Evolutionary conservation across 106 monocot species (phyloP), one percentile per base, ranked within the genome.

Genomic region (Acorus gramineus): DNA sequence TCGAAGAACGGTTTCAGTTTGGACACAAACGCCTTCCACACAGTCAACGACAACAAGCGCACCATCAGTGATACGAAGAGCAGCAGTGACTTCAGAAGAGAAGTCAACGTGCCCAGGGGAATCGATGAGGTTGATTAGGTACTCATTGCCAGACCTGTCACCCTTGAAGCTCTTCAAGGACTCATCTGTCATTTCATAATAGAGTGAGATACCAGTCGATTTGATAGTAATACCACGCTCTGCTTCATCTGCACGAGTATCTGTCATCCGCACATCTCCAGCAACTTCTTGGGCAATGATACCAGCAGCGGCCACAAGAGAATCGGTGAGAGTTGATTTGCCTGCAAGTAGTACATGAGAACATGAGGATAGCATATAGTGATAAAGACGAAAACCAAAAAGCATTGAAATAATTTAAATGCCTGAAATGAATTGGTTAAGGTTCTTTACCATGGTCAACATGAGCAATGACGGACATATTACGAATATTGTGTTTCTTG

Each of bases 211-310:
- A 3, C 77, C 77, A 59, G 77, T 77, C 1, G 77, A 77, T 44
- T 80, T 80, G 52, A 80, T 80, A 44, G 80, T 80, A n/a, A 80
- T 74, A 28, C 80, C 80, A 67, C 80, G 80, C 14, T 80, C 80
- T 7, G 80, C 80, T 62, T 80, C 80, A 67, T 80, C 80, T 8
- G 14, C 44, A 42, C 80, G 74, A 5, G 80, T 80, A 67, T 80
- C 80, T 7, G 78, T 75, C 63, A 78, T 74, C 56, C 78, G 53
- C 42, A 83, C 74, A 70, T 78, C 78, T 9, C 77, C 78, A 14
- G 77, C 82, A 7, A 82, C 82, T 45, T 78, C 82, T 42, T 78
- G 80, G 10, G 78, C 78, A 60, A 80, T 80, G 47, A 80, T 77
- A 55, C 77, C 77, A 46, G 77, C 77, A 71, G 77, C 77, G n/a